Conservation (phyloP, 768 basidiomycete genomes). For the Calocybe cyanea region DNA sequence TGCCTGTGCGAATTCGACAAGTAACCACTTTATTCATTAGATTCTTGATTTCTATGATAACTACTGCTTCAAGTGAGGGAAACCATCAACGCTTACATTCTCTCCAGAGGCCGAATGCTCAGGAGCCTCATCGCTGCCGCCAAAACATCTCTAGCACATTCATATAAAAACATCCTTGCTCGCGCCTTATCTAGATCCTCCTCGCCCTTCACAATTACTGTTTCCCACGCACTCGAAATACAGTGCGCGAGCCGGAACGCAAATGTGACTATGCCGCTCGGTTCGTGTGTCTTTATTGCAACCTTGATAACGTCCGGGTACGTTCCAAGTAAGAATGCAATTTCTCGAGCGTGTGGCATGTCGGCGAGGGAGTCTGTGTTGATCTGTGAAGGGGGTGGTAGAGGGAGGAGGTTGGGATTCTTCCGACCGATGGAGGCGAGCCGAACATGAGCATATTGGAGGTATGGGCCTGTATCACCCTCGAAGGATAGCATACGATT, state of each 20-base stretch:
- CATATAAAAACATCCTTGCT: conserved; percentile 86
- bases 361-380: conserved; percentile 62
- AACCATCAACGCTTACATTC: conserved; percentile 61
- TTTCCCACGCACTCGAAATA: conserved; percentile 92
- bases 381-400: conserved; percentile 67
- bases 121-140: conserved; percentile 81
- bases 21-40: too few relatives aligned
- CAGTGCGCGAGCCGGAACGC: conserved; percentile 83
- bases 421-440: conserved; percentile 88
- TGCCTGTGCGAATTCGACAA: too few relatives aligned
- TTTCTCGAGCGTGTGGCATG: conserved; percentile 74
- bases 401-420: conserved; percentile 81
- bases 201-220: conserved; percentile 82
- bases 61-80: too few relatives aligned
- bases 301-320: conserved; percentile 91
- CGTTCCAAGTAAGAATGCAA: conserved; percentile 78
- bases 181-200: conserved; percentile 69
- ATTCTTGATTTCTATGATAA: too few relatives aligned
- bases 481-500: conserved; percentile 93
- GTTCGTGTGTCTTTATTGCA: conserved; percentile 82
- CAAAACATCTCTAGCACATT: conserved; percentile 88
- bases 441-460: conserved; percentile 96
- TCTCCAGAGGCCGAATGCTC: conserved; percentile 84
- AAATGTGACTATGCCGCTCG: conserved; percentile 88
- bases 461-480: conserved; percentile 93